Percentiles rank a stretch among this genome's conserved stretches.
Evolutionary conservation across 2,329 filamentous ascomycete species (phyloP).

Genomic region (Calonectria montana): DNA sequence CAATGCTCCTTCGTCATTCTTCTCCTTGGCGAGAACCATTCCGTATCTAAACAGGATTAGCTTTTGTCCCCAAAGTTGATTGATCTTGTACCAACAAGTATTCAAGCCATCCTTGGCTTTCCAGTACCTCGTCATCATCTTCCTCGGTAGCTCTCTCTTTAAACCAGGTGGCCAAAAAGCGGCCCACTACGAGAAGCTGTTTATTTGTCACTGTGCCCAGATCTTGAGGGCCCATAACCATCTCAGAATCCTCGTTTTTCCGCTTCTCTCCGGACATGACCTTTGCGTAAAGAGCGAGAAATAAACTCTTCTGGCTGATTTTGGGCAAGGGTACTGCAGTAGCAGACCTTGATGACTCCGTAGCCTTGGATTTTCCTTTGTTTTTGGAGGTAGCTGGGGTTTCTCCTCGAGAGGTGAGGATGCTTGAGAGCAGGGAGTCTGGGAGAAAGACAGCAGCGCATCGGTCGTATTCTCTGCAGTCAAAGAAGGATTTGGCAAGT

Average conservation of each 20-base stretch:
- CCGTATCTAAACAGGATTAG: conserved; percentile 71
- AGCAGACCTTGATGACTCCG: conserved; percentile 34
- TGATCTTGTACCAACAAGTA: conserved; percentile 67
- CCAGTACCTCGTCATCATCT: conserved; percentile 68
- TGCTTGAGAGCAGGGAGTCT: conserved; percentile 78
- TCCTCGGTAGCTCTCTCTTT: conserved; percentile 69
- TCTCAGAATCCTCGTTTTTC: conserved; percentile 96
- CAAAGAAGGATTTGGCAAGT: conserved; percentile 92
- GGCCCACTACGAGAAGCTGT: conserved; percentile 80
- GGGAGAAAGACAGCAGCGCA: conserved; percentile 91
- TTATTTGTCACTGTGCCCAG: conserved; percentile 87
- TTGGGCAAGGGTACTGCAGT: conserved; percentile 56
- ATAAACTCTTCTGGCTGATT: conserved; percentile 91
- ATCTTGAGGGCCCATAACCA: conserved; percentile 95
- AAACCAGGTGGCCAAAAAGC: conserved; percentile 86
- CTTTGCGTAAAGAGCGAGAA: conserved; percentile 91
- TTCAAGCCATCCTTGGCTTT: conserved; percentile 92
- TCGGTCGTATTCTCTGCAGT: conserved; percentile 94
- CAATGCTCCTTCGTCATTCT: conserved; percentile 87
- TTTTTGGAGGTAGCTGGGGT: conserved; percentile 58
- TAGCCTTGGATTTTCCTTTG: conserved; percentile 68
- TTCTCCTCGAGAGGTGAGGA: conserved; percentile 63
- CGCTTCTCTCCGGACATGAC: conserved; percentile 95
- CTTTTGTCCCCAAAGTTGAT: no score
- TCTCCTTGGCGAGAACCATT: conserved; percentile 88